phyloP scores from a whole-genome alignment of 2,329 filamentous ascomycete genomes.

The Nannizziopsis barbatae region DNA sequence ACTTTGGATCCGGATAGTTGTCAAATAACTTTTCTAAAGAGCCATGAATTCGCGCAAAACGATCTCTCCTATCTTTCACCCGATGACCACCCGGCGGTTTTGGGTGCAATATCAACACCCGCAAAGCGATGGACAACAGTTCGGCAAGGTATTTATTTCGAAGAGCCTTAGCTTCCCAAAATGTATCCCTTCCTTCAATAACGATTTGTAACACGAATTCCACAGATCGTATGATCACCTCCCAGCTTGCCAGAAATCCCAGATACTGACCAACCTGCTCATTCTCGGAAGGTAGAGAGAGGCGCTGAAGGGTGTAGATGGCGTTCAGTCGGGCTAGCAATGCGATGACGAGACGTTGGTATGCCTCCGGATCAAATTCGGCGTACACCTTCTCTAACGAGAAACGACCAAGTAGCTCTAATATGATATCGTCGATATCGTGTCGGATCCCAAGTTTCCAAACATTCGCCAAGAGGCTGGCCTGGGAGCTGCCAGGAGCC shows the following conservation, averaged over 20 bases:
- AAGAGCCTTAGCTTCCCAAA: conserved; percentile 25
- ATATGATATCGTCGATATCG: conserved; percentile 34
- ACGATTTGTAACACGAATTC: conserved; percentile 32
- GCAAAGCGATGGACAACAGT: conserved; percentile 30
- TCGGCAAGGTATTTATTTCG: conserved; percentile 32
- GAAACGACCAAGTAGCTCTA: conserved; percentile 36
- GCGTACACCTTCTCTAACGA: conserved; percentile 35
- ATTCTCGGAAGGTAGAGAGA: conserved; percentile 31
- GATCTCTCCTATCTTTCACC: conserved; percentile 29
- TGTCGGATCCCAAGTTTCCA: conserved; percentile 31
- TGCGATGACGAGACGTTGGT: conserved; percentile 29
- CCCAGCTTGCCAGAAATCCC: conserved; percentile 34
- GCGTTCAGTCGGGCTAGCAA: conserved; percentile 32
- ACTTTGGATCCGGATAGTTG: conserved; percentile 31
- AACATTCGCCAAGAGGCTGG: conserved; percentile 28
- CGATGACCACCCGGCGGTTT: conserved; percentile 25
- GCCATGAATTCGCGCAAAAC: conserved; percentile 31
- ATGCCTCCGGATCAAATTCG: conserved; percentile 25
- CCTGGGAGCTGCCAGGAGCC: conserved; percentile 25
- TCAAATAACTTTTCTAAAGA: conserved; percentile 32
- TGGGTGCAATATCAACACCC: conserved; percentile 32
- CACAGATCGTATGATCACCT: conserved; percentile 30
- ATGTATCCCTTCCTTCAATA: conserved; percentile 28
- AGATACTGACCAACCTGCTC: conserved; percentile 29
- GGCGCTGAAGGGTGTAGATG: conserved; percentile 33